phyloP scores from a whole-genome alignment of 2,329 filamentous ascomycete species.

The Uncinocarpus reesii region DNA sequence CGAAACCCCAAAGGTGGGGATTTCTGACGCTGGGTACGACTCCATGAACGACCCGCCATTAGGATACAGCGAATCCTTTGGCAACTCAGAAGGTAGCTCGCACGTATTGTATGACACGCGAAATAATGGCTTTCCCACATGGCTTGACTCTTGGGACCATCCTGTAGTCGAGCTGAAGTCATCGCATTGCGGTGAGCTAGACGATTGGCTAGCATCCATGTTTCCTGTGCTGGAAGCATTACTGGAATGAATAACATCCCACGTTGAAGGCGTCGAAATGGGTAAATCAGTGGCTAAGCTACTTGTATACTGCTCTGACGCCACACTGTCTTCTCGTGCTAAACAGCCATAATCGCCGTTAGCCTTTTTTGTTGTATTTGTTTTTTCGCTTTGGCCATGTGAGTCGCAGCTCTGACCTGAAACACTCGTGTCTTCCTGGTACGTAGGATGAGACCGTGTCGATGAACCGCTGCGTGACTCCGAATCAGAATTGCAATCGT shows the following conservation, averaged over 20 bases:
- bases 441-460: neutral
- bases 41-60: constrained; percentile 3
- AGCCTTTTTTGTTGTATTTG: neutral
- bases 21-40: neutral
- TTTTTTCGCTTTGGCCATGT: neutral
- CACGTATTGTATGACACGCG: constrained; percentile 4
- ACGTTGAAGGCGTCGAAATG: neutral
- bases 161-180: neutral
- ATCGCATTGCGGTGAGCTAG: neutral
- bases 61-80: neutral
- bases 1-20: neutral
- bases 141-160: neutral
- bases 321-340: neutral
- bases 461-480: neutral
- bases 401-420: neutral
- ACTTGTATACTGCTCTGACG: neutral
- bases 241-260: neutral
- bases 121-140: neutral
- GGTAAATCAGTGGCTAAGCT: neutral
- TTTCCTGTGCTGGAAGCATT: neutral
- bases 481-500: neutral
- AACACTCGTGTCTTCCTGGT: neutral
- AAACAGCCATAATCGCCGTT: neutral
- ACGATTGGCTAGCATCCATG: neutral
- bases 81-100: neutral